A percentile compares a stretch with the other conserved stretches of the same genome.
phyloP scores from a whole-genome alignment of 176 grass and related monocot species.

The Triticum turgidum region DNA sequence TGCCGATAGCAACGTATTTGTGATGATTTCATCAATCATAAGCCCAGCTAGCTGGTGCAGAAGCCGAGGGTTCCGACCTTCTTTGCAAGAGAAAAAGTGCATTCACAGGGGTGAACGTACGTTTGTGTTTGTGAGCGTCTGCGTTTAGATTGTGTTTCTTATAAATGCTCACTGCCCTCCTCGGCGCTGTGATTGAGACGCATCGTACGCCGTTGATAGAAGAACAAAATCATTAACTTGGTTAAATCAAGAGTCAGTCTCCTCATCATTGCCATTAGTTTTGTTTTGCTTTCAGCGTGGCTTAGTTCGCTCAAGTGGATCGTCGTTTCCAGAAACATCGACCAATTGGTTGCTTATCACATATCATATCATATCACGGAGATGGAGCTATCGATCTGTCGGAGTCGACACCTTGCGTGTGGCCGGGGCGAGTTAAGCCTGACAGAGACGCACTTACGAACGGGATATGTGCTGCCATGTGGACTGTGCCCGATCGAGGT shows the following conservation, averaged over 20 bases:
- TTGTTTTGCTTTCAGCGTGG: not conserved
- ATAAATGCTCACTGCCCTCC: too few species aligned
- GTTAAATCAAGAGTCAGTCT: not conserved
- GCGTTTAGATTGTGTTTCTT: too few species aligned
- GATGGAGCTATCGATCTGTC: not conserved
- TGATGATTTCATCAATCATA: too few species aligned
- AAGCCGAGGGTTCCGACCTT: too few species aligned
- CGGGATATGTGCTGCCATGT: not conserved
- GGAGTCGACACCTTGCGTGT: conserved; percentile 15
- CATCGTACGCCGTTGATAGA: too few species aligned
- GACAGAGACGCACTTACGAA: not conserved
- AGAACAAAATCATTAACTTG: too few species aligned
- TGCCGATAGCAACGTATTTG: too few species aligned
- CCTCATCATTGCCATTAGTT: not conserved
- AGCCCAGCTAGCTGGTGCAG: too few species aligned
- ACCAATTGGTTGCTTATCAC: not conserved
- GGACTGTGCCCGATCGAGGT: not conserved
- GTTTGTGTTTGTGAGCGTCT: too few species aligned
- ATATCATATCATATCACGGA: not conserved
- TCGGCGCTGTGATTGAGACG: not conserved
- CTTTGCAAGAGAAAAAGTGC: too few species aligned
- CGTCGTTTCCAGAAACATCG: not conserved
- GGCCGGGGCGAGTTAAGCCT: not conserved
- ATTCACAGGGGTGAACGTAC: too few species aligned
- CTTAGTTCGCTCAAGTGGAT: not conserved